Evolutionary conservation across 345 rosid genomes (phyloP), one percentile per base, ranked within the genome.

Genomic region (Murraya paniculata): DNA sequence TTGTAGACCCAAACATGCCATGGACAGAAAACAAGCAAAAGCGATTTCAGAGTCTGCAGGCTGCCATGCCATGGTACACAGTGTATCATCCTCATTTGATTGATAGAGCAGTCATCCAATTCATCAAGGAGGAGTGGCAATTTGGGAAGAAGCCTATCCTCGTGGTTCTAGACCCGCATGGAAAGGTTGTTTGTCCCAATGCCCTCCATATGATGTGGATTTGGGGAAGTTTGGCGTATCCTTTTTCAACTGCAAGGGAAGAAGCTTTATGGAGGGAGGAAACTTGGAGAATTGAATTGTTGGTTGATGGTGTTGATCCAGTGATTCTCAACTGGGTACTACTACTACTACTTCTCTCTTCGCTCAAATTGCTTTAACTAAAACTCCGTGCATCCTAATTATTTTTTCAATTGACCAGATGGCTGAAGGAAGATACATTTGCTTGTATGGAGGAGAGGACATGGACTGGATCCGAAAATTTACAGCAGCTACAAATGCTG

Each of bases 151-250:
- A 84, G 73, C 89, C 98, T n/a, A 80, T 93, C 38, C 81, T 91
- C 25, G 92, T 95, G 64, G 98, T 88, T 35, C 83, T 95, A 80
- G 95, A 93, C 71, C 90, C 93, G 1, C 93, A 92, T 77, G 98
- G 97, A n/a, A 87, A 80, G 69, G 91, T 91, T 58, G 88, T 78
- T 80, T 86, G 87, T 67, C 89, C 86, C 27, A 93, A 93, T 64
- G 98, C 98, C 31, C 80, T 95, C 74, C 90, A 89, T 64, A 93
- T 95, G 98, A 89, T 90, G 82, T 89, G 94, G 90, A 90, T 93
- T 78, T 93, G 98, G 97, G 91, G 91, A n/a, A 72, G 78, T 59
- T 27, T 61, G 58, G 98, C 98, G 5, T 87, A 86, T 66, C 98
- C 98, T 24, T 95, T 95, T 88, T 90, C 97, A 0, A 86, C 84